Evolutionary conservation across 768 basidiomycete genomes (phyloP).

Genomic region (Cyclocybe aegerita): DNA sequence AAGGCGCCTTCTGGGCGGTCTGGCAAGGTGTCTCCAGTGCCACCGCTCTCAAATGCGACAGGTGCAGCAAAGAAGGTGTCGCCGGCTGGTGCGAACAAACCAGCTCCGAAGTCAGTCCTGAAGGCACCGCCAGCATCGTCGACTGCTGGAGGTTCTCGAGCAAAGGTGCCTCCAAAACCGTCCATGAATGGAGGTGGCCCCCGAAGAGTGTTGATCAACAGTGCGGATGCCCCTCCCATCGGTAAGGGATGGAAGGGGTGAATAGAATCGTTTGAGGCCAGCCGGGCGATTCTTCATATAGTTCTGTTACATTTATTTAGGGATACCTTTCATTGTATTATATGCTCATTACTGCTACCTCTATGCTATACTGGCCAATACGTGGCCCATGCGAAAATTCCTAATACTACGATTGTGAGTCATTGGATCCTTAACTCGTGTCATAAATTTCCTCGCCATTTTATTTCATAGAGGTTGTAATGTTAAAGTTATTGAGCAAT

Average conservation of each 20-base stretch:
- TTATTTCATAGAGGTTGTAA: too few relatives aligned
- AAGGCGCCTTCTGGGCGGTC: constrained; percentile 7
- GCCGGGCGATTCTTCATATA: constrained; percentile 2
- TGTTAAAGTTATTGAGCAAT: too few relatives aligned
- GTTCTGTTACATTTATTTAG: not conserved
- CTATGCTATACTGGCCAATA: too few relatives aligned
- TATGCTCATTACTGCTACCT: too few relatives aligned
- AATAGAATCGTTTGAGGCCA: constrained; percentile 1
- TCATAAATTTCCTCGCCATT: too few relatives aligned
- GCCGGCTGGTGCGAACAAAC: constrained; percentile 19
- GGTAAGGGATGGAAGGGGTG: constrained; percentile 50
- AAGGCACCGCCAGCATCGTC: constrained; percentile 5
- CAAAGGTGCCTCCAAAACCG: constrained; percentile 20
- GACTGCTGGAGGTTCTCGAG: constrained; percentile 1
- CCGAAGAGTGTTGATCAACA: constrained; percentile 66
- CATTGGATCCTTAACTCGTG: too few relatives aligned
- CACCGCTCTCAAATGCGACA: not conserved
- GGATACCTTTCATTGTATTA: too few relatives aligned
- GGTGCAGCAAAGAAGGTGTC: constrained; percentile 18
- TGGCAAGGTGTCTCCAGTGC: constrained; percentile 21
- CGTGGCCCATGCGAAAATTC: too few relatives aligned
- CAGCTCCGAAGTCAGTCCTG: constrained; percentile 13
- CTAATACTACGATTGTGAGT: too few relatives aligned
- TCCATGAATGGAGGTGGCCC: constrained; percentile 46
- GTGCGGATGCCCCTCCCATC: constrained; percentile 56